Percentiles rank a stretch among this genome's conserved stretches.
Evolutionary conservation across 2,329 filamentous ascomycete species (phyloP).

Genomic region (Fusarium haematococcum): DNA sequence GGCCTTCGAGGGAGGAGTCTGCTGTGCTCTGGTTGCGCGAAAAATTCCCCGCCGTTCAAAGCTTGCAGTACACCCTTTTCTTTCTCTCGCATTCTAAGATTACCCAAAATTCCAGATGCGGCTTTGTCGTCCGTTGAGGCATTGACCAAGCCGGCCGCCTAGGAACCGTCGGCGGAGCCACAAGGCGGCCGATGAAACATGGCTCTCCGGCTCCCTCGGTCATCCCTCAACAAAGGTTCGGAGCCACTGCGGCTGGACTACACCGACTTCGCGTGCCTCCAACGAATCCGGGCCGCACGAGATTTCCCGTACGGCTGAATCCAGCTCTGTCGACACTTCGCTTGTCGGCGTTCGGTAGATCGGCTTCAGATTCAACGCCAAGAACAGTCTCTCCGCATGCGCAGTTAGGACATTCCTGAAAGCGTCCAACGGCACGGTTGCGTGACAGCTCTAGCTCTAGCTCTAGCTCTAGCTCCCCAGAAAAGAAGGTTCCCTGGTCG

Average conservation of each 20-base stretch:
- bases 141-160: neutral
- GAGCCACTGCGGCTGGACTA: neutral
- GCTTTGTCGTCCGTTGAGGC: neutral
- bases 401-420: conserved; percentile 20
- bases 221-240: conserved; percentile 28
- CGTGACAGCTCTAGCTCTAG: neutral
- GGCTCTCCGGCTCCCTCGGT: conserved; percentile 5
- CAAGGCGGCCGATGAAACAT: conserved; percentile 27
- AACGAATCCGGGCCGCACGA: neutral
- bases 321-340: neutral
- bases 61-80: neutral
- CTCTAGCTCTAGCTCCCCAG: neutral
- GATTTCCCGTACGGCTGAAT: neutral
- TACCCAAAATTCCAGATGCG: conserved; percentile 39
- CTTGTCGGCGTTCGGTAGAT: neutral
- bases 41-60: conserved; percentile 26
- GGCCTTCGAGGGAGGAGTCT: conserved; percentile 1
- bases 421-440: conserved; percentile 16
- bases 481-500: conserved; percentile 1
- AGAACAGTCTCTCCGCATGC: conserved; percentile 19
- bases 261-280: neutral
- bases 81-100: conserved; percentile 26
- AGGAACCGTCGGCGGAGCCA: neutral
- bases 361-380: conserved; percentile 10
- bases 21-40: conserved; percentile 1